Conservation (phyloP, 176 grass and related monocot genomes). For the Musa schizocarpa region DNA sequence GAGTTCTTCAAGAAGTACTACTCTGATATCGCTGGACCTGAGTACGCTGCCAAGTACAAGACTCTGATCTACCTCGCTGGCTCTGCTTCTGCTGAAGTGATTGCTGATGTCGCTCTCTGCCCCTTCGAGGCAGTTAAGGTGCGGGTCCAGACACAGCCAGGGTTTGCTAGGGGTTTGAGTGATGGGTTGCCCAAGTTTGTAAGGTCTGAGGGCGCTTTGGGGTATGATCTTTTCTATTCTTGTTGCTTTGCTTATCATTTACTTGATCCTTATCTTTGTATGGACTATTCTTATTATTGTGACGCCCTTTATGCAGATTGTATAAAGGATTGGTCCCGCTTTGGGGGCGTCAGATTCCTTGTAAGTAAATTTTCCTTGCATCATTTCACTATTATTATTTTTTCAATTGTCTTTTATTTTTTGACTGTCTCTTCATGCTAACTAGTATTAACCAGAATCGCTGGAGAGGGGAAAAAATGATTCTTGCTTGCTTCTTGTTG, state of each 20-base stretch:
- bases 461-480: too few relatives aligned
- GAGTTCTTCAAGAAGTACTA: slow-evolving; percentile 15
- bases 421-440: too few relatives aligned
- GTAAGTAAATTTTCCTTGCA: not conserved
- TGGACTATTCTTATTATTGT: not conserved
- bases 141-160: slow-evolving; percentile 7
- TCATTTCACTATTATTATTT: not conserved
- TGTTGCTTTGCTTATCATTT: not conserved
- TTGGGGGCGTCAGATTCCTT: slow-evolving; percentile 11
- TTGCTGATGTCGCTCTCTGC: slow-evolving; percentile 1
- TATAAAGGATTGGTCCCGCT: slow-evolving; percentile 10
- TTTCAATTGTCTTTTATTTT: too few relatives aligned
- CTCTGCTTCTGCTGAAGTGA: slow-evolving; percentile 6
- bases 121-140: slow-evolving; percentile 14
- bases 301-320: not conserved
- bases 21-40: not conserved
- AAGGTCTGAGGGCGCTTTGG: not conserved
- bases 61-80: slow-evolving; percentile 7
- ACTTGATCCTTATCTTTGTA: not conserved
- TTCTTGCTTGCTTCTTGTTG: too few relatives aligned
- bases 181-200: slow-evolving; percentile 6
- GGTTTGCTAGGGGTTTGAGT: slow-evolving; percentile 5
- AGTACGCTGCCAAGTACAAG: not conserved
- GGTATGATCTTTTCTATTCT: not conserved
- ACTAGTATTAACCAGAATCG: too few relatives aligned